Evolutionary conservation across 768 basidiomycete species (phyloP).

Genomic region (Podaxis sp.): DNA sequence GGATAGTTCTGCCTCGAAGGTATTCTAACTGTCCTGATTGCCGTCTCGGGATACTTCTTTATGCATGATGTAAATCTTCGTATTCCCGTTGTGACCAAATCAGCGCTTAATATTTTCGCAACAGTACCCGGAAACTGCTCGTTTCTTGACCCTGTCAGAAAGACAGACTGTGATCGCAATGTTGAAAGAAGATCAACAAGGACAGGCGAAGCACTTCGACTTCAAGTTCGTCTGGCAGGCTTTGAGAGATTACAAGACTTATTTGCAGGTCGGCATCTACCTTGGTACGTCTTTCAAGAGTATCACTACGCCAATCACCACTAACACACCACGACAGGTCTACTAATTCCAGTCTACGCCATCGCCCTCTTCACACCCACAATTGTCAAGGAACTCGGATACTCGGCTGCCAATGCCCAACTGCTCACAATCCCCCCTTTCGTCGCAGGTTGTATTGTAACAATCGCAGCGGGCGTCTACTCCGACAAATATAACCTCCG

Average conservation of each 20-base stretch:
- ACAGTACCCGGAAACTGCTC: conserved; percentile 56
- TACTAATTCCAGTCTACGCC: conserved; percentile 41
- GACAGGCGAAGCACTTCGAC: conserved; percentile 41
- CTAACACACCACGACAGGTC: conserved; percentile 14
- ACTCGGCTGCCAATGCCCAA: conserved; percentile 44
- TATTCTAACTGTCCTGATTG: conserved; percentile 37
- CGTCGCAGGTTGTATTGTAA: conserved; percentile 38
- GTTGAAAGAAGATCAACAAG: conserved; percentile 40
- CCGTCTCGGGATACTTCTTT: conserved; percentile 40
- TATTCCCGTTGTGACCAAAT: background rate
- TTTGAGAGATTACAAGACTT: conserved; percentile 41
- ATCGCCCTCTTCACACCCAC: conserved; percentile 47
- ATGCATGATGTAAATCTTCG: conserved; percentile 43
- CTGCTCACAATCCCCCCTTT: conserved; percentile 50
- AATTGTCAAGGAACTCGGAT: conserved; percentile 43
- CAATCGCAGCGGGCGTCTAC: conserved; percentile 34
- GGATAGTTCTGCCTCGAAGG: conserved; percentile 43
- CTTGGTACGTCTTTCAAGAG: conserved; percentile 25
- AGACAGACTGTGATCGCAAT: conserved; percentile 31
- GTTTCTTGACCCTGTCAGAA: conserved; percentile 46
- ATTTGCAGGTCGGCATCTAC: conserved; percentile 35
- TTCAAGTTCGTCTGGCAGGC: conserved; percentile 45
- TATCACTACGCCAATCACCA: background rate
- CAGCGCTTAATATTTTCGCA: background rate
- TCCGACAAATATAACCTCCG: conserved; percentile 39